Base-by-base conservation (phyloP, 352 stramenopile species). In the Pythium utonaiense region DNA sequence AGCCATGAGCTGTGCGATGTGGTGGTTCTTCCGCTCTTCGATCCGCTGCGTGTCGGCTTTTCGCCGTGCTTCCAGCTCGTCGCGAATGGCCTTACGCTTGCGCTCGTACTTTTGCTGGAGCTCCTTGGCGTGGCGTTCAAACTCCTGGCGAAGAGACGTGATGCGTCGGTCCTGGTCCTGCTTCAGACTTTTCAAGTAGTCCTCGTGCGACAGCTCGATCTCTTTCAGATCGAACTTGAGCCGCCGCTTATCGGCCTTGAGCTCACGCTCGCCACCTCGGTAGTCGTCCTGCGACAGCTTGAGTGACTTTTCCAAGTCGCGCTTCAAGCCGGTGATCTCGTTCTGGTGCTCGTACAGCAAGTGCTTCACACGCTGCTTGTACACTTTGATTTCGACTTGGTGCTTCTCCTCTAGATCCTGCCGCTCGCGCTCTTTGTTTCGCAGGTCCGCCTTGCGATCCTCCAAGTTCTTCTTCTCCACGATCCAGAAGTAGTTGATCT, bases 401-500 rank as follows among this genome's bases (percentile, higher is more conserved):
- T 98, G 89, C 49, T 97, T 97, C 74, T 98, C 94, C 51, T 98
- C 92, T 12, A 98, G 66, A 62, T 98, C 94, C 64, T 98, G 93
- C 36, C 95, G 78, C 62, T 98, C 94, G 51, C 94, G 77, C 60
- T 98, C 93, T 64, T 98, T 98, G 67, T 98, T 98, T 44, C 94
- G 77, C 38, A 98, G 63, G 62, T 97, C 86, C 3, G 90, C 86
- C 57, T 91, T 95, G 6, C 89, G 88, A 66, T 98, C 93, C 63
- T 98, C 94, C 49, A 98, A 77, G 57, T 97, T 96, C 64, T 98
- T 98, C 75, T 98, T 98, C 67, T 98, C 93, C 27, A 98, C 90
- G 67, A 98, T 98, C 94, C 94, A 98, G 68, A 98, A 98, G 79
- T 98, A 98, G 64, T 98, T 98, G 62, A 98, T 88, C 68, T 97